These are phyloP conservation scores for Setaria italica DNA, from an alignment of 202 grass and related monocot species.

Conservation along the genomic window DNA sequence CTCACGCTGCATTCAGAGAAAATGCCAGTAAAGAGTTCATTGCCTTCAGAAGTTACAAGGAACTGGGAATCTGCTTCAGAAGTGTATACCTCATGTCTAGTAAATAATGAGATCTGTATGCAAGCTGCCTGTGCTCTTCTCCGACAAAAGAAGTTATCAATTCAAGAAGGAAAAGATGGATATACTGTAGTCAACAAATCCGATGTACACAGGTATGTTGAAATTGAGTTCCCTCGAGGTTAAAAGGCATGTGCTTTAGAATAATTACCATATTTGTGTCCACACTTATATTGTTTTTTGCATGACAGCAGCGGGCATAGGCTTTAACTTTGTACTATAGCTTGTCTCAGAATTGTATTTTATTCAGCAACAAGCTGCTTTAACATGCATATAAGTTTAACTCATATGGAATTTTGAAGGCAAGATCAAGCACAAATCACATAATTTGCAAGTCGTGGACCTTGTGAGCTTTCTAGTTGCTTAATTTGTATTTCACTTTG, in stretches of 20 bases:
- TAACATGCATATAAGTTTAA: background rate
- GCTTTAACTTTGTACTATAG: background rate
- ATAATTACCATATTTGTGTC: background rate
- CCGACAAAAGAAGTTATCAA: background rate
- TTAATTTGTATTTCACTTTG: conserved; percentile 13
- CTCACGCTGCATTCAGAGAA: background rate
- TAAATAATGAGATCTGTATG: background rate
- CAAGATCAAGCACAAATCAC: background rate
- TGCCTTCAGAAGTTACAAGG: conserved; percentile 21
- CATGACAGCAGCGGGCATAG: background rate
- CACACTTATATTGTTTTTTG: background rate
- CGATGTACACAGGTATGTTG: background rate
- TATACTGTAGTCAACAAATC: background rate
- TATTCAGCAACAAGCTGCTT: conserved; percentile 6
- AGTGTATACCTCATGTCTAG: background rate
- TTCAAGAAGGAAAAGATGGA: background rate
- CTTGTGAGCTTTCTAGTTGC: background rate
- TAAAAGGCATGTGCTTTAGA: background rate
- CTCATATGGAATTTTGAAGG: conserved; percentile 2
- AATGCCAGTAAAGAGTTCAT: background rate
- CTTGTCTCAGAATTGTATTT: background rate
- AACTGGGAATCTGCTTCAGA: conserved; percentile 8
- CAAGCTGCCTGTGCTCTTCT: conserved; percentile 24
- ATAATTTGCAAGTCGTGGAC: background rate
- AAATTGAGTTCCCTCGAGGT: background rate